Conservation (phyloP, 495 filamentous ascomycete genomes). For the Cercophora samala region DNA sequence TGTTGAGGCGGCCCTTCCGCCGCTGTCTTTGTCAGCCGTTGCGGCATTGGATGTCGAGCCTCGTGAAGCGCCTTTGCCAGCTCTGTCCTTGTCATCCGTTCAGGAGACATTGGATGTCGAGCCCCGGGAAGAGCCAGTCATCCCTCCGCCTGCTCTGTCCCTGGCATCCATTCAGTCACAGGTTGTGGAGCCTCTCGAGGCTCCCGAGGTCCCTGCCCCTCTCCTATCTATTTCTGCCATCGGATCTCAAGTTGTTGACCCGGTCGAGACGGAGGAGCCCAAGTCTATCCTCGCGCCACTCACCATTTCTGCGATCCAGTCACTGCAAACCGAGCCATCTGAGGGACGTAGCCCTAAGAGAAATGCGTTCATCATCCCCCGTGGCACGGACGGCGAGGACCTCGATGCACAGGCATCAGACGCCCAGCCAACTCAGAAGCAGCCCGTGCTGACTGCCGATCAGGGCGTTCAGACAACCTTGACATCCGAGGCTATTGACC, state of each 20-base stretch:
- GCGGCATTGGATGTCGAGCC: conserved; percentile 25
- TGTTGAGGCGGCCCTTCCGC: conserved; percentile 9
- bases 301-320: conserved; percentile 48
- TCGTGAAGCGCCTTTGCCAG: conserved; percentile 17
- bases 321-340: conserved; percentile 51
- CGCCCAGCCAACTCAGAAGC: conserved; percentile 36
- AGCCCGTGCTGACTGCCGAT: conserved; percentile 49
- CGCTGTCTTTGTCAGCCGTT: conserved; percentile 11
- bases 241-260: conserved; percentile 41
- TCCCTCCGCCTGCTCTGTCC: conserved; percentile 20
- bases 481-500: conserved; percentile 69
- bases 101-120: conserved; percentile 21
- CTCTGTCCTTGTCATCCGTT: conserved; percentile 27
- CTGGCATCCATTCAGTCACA: conserved; percentile 27
- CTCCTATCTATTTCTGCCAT: conserved; percentile 25
- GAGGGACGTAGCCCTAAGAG: conserved; percentile 46
- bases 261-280: conserved; percentile 19
- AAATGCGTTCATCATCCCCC: conserved; percentile 48
- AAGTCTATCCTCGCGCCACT: conserved; percentile 27
- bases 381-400: conserved; percentile 27
- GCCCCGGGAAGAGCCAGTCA: conserved; percentile 20
- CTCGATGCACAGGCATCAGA: conserved; percentile 26
- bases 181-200: conserved; percentile 24
- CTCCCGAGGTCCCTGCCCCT: conserved; percentile 16
- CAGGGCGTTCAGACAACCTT: conserved; percentile 71